Base-by-base conservation (phyloP, 345 rosid genomes). In the Populus tremula region DNA sequence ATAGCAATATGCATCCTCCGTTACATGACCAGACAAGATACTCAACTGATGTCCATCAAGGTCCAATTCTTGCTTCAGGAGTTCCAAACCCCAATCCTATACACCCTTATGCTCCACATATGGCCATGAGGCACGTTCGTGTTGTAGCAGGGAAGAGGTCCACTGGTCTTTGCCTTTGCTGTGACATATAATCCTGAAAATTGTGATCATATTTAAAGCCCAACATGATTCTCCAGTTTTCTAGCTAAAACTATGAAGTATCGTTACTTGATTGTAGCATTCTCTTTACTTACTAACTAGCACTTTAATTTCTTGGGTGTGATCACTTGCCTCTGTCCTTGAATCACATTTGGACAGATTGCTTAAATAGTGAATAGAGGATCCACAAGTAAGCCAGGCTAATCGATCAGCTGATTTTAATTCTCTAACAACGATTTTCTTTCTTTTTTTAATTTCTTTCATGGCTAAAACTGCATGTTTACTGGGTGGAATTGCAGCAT, bases 291-390 rank as follows among this genome's bases (percentile, higher is more conserved):
- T 18, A 36, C 2, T 54, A 0, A 53, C 5, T 10, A 16, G n/a
- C 9, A 71, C 41, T 45, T 9, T 49, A 16, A 1, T 50, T 53
- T 2, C 11, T 67, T 36, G 85, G 92, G 90, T 74, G 5, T 82
- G 64, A 82, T 85, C 73, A 85, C 92, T 86, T 78, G 78, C 59
- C 38, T 83, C 75, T 86, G 83, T 72, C 92, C 92, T 10, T 87
- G 90, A 79, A 82, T 89, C 67, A 89, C 89, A 7, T 85, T 86
- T 54, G 90, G 90, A 76, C 90, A 89, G 75, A 83, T 86, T 14
- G 83, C 90, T 29, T 87, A 89, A 67, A 84, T 87, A 1, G 79
- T 83, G 10, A 82, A 86, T 36, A 54, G 64, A 80, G 89, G 89
- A 20, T 74, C 77, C 27, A 29, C 81, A 69, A 13, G 88, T 85